Percentiles rank a stretch among this genome's conserved stretches.
These are phyloP conservation scores for Aureobasidium sp. DNA, from an alignment of 2,329 filamentous ascomycete species.

Conservation along the genomic window DNA sequence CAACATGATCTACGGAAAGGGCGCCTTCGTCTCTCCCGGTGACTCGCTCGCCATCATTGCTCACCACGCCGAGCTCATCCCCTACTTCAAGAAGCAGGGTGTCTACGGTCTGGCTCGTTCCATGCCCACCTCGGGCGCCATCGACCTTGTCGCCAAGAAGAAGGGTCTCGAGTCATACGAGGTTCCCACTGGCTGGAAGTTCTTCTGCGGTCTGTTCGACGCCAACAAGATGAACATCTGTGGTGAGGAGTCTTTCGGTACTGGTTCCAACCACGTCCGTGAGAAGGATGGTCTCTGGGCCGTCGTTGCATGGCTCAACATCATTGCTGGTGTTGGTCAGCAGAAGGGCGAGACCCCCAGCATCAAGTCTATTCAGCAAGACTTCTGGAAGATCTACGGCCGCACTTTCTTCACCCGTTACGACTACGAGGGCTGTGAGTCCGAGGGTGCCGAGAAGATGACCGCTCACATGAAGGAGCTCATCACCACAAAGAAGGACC, in stretches of 20 bases:
- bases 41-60: slow-evolving; percentile 94
- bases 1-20: slow-evolving; percentile 99
- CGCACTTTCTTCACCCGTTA: slow-evolving; percentile 99
- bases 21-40: slow-evolving; percentile 91
- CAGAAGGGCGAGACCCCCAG: slow-evolving; percentile 73
- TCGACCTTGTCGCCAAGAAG: slow-evolving; percentile 92
- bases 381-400: slow-evolving; percentile 95
- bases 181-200: slow-evolving; percentile 98
- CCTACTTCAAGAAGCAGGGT: slow-evolving; percentile 96
- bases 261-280: slow-evolving; percentile 95
- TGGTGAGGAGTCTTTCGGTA: slow-evolving; percentile 96
- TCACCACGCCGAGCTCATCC: slow-evolving; percentile 91
- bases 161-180: slow-evolving; percentile 90
- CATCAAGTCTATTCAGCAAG: slow-evolving; percentile 91
- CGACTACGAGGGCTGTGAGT: slow-evolving; percentile 94
- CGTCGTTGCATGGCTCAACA: slow-evolving; percentile 95
- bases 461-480: slow-evolving; percentile 72
- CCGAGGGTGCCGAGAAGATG: slow-evolving; percentile 83
- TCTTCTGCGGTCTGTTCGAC: slow-evolving; percentile 95
- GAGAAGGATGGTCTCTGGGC: slow-evolving; percentile 99
- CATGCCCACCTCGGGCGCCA: slow-evolving; percentile 94
- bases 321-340: slow-evolving; percentile 88
- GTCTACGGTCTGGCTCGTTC: slow-evolving; percentile 91
- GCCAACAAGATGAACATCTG: slow-evolving; percentile 96
- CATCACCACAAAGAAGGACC: slow-evolving; percentile 57